These are phyloP conservation scores for Suhomyces xylopsoci DNA, from an alignment of 805 yeast genomes.

Conservation along the genomic window DNA sequence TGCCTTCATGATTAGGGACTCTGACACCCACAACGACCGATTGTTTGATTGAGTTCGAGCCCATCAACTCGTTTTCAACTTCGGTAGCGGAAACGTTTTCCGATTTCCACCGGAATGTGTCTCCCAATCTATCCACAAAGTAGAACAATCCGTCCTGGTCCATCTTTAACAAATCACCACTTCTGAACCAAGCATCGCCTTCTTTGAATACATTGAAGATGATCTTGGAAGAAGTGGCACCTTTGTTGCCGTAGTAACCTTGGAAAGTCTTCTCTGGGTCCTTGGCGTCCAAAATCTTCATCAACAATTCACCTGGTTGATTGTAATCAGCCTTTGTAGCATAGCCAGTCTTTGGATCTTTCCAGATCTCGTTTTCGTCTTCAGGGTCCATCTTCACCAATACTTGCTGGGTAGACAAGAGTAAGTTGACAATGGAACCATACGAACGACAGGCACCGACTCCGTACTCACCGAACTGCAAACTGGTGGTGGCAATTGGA, in stretches of 20 bases:
- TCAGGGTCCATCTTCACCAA: constrained; percentile 77
- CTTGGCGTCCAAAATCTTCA: constrained; percentile 63
- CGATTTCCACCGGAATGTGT: constrained; percentile 94
- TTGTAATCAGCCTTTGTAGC: constrained; percentile 51
- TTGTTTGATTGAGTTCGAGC: constrained; percentile 49
- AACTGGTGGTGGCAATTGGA: constrained; percentile 81
- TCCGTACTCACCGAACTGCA: constrained; percentile 75
- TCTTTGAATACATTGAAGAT: constrained; percentile 67
- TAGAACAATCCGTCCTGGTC: constrained; percentile 70
- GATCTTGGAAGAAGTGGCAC: constrained; percentile 77
- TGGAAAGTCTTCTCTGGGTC: constrained; percentile 77
- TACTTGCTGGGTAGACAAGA: constrained; percentile 52
- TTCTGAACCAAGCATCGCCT: constrained; percentile 90
- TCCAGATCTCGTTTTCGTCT: constrained; percentile 67
- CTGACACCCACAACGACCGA: constrained; percentile 85
- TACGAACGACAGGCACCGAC: constrained; percentile 86
- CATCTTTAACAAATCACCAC: constrained; percentile 75
- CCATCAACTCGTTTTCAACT: constrained; percentile 74
- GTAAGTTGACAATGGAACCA: constrained; percentile 55
- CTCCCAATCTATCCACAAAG: constrained; percentile 91
- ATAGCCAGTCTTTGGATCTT: constrained; percentile 63
- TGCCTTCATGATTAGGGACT: constrained; percentile 86
- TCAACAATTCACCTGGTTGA: constrained; percentile 86
- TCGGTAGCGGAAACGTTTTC: constrained; percentile 93
- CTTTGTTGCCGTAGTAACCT: constrained; percentile 80